Conservation (phyloP, 306 rosid genomes). For the Vicia faba region DNA sequence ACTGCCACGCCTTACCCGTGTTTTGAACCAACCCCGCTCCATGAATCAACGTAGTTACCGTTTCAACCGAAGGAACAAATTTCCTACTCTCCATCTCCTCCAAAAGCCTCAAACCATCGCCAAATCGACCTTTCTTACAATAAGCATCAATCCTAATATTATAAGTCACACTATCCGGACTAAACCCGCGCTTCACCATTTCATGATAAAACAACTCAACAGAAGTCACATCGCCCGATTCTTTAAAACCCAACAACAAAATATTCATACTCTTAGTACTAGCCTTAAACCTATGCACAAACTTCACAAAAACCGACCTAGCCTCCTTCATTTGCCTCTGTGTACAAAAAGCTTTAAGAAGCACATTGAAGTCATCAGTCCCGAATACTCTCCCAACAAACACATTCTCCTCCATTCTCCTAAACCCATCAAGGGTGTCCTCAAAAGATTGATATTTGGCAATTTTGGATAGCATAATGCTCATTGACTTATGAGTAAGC, state of each 20-base stretch:
- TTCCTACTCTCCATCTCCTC: conserved; percentile 72
- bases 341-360: conserved; percentile 69
- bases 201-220: conserved; percentile 87
- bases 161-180: conserved; percentile 66
- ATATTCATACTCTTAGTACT: conserved; percentile 84
- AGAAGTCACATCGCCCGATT: conserved; percentile 76
- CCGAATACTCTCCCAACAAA: conserved; percentile 63
- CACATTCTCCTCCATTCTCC: conserved; percentile 66
- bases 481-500: conserved; percentile 83
- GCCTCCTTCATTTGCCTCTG: conserved; percentile 94
- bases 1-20: conserved; percentile 54
- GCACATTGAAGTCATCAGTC: conserved; percentile 75
- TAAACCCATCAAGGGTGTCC: conserved; percentile 71
- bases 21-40: conserved; percentile 85
- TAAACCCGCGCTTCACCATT: conserved; percentile 74
- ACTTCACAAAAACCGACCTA: conserved; percentile 64
- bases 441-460: conserved; percentile 71
- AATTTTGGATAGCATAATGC: conserved; percentile 75
- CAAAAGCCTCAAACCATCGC: conserved; percentile 71
- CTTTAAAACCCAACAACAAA: conserved; percentile 85
- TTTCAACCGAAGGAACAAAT: conserved; percentile 54
- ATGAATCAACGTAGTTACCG: conserved; percentile 85
- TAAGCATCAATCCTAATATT: conserved; percentile 78
- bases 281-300: conserved; percentile 60
- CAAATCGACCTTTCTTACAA: conserved; percentile 74